Conservation (phyloP, 495 filamentous ascomycete genomes). For the Cetradonia linearis region DNA sequence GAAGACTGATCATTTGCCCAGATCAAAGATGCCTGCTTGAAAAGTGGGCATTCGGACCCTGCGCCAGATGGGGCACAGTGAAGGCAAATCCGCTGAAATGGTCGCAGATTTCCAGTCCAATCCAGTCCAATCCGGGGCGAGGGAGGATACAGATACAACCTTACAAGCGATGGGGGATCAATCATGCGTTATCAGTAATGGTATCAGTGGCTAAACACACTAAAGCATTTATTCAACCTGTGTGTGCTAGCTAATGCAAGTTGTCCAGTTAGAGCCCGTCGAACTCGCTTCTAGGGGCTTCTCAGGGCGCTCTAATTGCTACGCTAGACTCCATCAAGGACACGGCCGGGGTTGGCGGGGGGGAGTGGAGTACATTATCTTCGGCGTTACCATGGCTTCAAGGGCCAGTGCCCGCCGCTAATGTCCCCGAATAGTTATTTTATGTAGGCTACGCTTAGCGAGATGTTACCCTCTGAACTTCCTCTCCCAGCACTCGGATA, state of each 20-base stretch:
- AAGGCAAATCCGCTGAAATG: neutral
- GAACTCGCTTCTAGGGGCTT: neutral
- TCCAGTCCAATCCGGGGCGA: neutral
- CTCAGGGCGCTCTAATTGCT: neutral
- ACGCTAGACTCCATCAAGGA: neutral
- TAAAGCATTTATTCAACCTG: neutral
- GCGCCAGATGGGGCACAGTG: neutral
- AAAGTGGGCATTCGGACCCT: neutral
- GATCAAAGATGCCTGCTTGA: neutral
- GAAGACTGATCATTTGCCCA: too few species aligned
- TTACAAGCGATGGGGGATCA: neutral
- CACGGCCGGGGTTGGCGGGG: neutral
- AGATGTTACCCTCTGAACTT: neutral
- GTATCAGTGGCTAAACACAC: neutral
- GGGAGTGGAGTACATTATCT: neutral
- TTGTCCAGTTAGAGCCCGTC: neutral
- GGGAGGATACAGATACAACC: neutral
- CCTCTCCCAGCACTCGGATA: neutral
- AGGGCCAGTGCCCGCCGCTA: too few species aligned
- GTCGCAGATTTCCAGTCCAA: too few species aligned
- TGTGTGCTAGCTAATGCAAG: neutral
- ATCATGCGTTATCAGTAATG: constrained; percentile 10
- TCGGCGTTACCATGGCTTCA: too few species aligned
- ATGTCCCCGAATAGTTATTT: too few species aligned
- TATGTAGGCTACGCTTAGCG: neutral